Evolutionary conservation across 2,329 filamentous ascomycete species (phyloP).

Genomic region (Colletotrichum lupini): DNA sequence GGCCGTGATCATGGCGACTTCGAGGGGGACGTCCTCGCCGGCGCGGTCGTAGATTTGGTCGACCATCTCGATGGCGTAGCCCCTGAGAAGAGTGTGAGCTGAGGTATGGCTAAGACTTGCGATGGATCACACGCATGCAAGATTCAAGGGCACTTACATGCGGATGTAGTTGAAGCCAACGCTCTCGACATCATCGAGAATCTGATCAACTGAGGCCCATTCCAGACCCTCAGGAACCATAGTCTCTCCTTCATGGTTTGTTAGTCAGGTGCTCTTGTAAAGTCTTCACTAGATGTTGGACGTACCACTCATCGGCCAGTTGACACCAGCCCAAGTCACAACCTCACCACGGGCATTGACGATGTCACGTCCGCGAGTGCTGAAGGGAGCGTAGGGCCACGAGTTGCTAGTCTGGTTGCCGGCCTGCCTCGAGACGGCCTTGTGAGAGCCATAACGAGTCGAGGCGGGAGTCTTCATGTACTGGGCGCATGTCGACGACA

Average conservation of each 20-base stretch:
- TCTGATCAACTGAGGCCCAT: slow-evolving; percentile 60
- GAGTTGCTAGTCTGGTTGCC: slow-evolving; percentile 15
- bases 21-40: slow-evolving; percentile 51
- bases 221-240: slow-evolving; percentile 68
- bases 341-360: slow-evolving; percentile 48
- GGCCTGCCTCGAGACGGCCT: slow-evolving; percentile 8
- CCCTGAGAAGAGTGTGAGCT: slow-evolving; percentile 40
- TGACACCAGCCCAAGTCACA: slow-evolving; percentile 58
- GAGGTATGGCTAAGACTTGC: not conserved
- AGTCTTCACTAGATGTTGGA: slow-evolving; percentile 52
- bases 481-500: slow-evolving; percentile 28
- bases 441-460: slow-evolving; percentile 8
- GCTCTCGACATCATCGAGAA: slow-evolving; percentile 61
- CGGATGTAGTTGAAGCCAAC: slow-evolving; percentile 66
- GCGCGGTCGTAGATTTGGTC: slow-evolving; percentile 57
- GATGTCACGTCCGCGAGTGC: slow-evolving; percentile 49
- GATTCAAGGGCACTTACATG: slow-evolving; percentile 40
- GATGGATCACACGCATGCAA: no score
- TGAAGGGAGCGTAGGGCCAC: slow-evolving; percentile 51
- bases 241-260: slow-evolving; percentile 63
- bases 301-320: slow-evolving; percentile 66
- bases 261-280: slow-evolving; percentile 67
- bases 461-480: slow-evolving; percentile 18
- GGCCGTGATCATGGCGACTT: slow-evolving; percentile 50
- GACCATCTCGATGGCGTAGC: slow-evolving; percentile 67